phyloP scores from a whole-genome alignment of 805 yeast genomes.

The Wickerhamiella parazyma region DNA sequence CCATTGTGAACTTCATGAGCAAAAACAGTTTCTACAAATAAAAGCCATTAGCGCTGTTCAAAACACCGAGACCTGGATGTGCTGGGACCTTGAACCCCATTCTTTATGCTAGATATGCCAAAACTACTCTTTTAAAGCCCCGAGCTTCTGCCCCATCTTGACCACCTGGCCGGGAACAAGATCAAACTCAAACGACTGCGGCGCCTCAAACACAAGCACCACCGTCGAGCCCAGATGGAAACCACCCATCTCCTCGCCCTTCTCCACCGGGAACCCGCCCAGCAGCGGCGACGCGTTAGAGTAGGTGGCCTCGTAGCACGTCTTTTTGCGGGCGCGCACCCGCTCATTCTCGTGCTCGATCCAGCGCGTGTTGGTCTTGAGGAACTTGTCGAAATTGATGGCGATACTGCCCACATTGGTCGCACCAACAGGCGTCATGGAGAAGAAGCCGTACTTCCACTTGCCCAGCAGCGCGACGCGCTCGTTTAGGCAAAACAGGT shows the following conservation, averaged over 20 bases:
- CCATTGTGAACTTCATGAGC: too few relatives aligned
- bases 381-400: constrained; percentile 79
- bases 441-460: constrained; percentile 94
- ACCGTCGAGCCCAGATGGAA: constrained; percentile 92
- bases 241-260: constrained; percentile 96
- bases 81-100: too few relatives aligned
- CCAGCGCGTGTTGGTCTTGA: constrained; percentile 58
- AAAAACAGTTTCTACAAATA: too few relatives aligned
- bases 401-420: constrained; percentile 95
- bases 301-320: constrained; percentile 91
- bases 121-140: constrained; percentile 28
- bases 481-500: constrained; percentile 82
- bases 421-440: constrained; percentile 99
- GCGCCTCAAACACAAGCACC: constrained; percentile 95
- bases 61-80: too few relatives aligned
- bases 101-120: too few relatives aligned
- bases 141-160: constrained; percentile 72
- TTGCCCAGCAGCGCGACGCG: constrained; percentile 89
- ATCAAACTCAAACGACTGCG: constrained; percentile 57
- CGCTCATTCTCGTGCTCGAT: constrained; percentile 13
- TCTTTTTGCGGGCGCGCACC: constrained; percentile 46
- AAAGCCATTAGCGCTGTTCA: too few relatives aligned
- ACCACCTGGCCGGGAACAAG: constrained; percentile 63
- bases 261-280: constrained; percentile 76
- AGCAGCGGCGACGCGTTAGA: constrained; percentile 58